Evolutionary conservation across 2,329 filamentous ascomycete species (phyloP).

Genomic region (Talaromyces sp.): DNA sequence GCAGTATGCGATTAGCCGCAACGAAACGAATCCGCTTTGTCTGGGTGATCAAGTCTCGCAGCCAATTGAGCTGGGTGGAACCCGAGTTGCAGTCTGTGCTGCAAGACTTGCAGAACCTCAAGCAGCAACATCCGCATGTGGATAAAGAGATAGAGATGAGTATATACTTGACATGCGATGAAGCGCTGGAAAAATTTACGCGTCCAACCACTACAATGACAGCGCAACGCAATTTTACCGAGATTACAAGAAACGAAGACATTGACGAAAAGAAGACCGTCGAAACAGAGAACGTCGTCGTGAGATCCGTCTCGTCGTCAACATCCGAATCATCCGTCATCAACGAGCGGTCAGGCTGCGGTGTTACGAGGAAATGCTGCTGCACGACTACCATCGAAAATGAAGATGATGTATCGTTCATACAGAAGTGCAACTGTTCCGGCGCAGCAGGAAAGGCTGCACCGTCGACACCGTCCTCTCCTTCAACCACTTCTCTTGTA

Average conservation of each 20-base stretch:
- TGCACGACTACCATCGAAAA: conserved; percentile 49
- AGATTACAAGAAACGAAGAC: background rate
- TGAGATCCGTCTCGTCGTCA: conserved; percentile 19
- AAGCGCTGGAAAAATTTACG: conserved; percentile 32
- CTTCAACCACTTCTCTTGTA: conserved; percentile 9
- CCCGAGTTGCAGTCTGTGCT: conserved; percentile 47
- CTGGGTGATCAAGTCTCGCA: conserved; percentile 57
- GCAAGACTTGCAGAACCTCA: conserved; percentile 40
- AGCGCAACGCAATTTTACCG: background rate
- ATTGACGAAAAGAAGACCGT: conserved; percentile 16
- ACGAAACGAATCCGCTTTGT: conserved; percentile 53
- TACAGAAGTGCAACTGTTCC: conserved; percentile 38
- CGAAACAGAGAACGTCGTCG: conserved; percentile 27
- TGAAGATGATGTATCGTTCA: conserved; percentile 35
- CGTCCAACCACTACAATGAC: background rate
- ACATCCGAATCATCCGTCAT: conserved; percentile 16
- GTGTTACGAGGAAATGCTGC: conserved; percentile 43
- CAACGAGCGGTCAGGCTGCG: conserved; percentile 21
- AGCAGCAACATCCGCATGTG: conserved; percentile 27
- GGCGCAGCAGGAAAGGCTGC: conserved; percentile 19
- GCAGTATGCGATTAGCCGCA: conserved; percentile 29
- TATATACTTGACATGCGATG: conserved; percentile 55
- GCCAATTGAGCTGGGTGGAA: conserved; percentile 53
- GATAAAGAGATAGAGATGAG: conserved; percentile 49
- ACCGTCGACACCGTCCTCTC: conserved; percentile 10